phyloP scores from a whole-genome alignment of 306 rosid species.

The Acacia melanoxylon region DNA sequence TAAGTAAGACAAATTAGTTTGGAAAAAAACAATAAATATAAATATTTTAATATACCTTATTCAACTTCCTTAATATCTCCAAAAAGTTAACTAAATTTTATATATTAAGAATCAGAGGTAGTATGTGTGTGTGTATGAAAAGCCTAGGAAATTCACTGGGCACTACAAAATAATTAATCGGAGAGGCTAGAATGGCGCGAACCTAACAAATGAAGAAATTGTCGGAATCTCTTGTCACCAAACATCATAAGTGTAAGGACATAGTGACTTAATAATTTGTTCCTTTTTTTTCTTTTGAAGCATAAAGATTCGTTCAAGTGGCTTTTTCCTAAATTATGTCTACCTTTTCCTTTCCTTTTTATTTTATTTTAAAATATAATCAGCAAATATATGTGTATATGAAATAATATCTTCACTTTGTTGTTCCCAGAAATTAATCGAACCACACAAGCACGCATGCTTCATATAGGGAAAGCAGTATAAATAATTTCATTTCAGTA shows the following conservation, averaged over 20 bases:
- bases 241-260: background rate
- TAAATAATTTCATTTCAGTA: background rate
- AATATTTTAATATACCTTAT: too few relatives aligned
- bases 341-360: background rate
- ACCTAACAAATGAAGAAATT: background rate
- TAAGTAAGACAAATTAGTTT: too few relatives aligned
- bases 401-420: background rate
- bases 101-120: too few relatives aligned
- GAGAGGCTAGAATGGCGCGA: conserved; percentile 1
- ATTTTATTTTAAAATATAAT: background rate
- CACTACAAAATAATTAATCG: background rate
- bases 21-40: too few relatives aligned
- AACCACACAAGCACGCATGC: background rate
- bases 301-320: conserved; percentile 5
- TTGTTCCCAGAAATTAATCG: background rate
- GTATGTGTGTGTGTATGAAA: background rate
- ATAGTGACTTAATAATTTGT: conserved; percentile 21
- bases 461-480: background rate
- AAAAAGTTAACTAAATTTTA: too few relatives aligned
- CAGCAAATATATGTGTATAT: background rate
- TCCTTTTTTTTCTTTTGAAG: conserved; percentile 36
- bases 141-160: background rate
- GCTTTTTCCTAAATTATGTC: background rate
- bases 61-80: too few relatives aligned
- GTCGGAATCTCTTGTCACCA: background rate